Evolutionary conservation across 768 basidiomycete species (phyloP).

Genomic region (Lentinula sp.): DNA sequence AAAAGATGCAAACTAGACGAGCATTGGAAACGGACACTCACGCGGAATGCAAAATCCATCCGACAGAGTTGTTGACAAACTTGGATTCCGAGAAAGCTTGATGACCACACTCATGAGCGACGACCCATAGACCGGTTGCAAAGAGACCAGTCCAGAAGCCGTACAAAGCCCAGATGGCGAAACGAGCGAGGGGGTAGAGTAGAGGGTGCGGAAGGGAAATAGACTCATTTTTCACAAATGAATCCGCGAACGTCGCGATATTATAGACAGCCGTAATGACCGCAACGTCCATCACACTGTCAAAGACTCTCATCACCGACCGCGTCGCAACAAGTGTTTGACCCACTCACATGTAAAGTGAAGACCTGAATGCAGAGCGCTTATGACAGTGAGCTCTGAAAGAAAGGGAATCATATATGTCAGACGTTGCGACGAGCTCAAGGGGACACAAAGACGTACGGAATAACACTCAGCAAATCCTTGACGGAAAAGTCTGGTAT

Average conservation of each 20-base stretch:
- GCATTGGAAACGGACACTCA: constrained; percentile 29
- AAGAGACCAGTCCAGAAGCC: constrained; percentile 80
- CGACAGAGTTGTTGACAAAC: constrained; percentile 84
- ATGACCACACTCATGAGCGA: constrained; percentile 95
- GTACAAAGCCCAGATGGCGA: constrained; percentile 77
- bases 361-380: constrained; percentile 79
- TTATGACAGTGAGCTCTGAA: constrained; percentile 80
- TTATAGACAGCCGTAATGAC: constrained; percentile 69
- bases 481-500: constrained; percentile 88
- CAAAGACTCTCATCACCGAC: neutral
- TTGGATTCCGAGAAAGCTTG: constrained; percentile 95
- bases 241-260: constrained; percentile 55
- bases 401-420: constrained; percentile 1
- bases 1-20: constrained; percentile 12
- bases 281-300: constrained; percentile 67
- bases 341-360: constrained; percentile 62
- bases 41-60: constrained; percentile 90
- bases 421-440: neutral
- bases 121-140: constrained; percentile 89
- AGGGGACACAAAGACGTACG: constrained; percentile 40
- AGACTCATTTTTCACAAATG: constrained; percentile 49
- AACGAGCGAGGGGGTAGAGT: constrained; percentile 55
- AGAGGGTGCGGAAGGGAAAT: constrained; percentile 53
- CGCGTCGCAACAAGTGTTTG: neutral
- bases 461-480: constrained; percentile 78